phyloP scores from a whole-genome alignment of 2,329 filamentous ascomycete genomes.

The Byssothecium circinans region DNA sequence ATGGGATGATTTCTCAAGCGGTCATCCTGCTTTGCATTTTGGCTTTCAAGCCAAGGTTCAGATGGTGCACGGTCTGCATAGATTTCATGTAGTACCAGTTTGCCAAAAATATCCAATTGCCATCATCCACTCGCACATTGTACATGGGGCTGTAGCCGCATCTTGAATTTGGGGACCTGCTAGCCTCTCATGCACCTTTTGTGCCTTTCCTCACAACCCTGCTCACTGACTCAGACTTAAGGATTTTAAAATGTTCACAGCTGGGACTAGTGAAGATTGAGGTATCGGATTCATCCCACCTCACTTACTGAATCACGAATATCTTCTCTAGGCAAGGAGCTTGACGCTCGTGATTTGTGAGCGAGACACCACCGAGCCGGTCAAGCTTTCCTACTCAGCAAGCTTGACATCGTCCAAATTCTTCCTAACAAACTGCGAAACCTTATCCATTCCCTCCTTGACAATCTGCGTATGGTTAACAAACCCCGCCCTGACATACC shows the following conservation, averaged over 20 bases:
- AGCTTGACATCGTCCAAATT: conserved; percentile 56
- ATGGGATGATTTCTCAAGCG: conserved; percentile 38
- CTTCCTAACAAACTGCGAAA: conserved; percentile 59
- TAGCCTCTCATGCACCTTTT: too few species aligned
- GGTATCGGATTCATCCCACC: too few species aligned
- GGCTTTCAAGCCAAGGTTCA: conserved; percentile 33
- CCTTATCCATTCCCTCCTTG: conserved; percentile 62
- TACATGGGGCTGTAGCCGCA: too few species aligned
- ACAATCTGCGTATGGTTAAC: conserved; percentile 72
- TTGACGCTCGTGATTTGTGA: too few species aligned
- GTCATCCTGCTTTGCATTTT: conserved; percentile 31
- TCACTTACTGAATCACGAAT: too few species aligned
- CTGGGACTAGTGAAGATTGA: too few species aligned
- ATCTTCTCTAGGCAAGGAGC: too few species aligned
- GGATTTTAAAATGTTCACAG: too few species aligned
- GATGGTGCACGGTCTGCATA: conserved; percentile 32
- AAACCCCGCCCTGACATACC: conserved; percentile 77
- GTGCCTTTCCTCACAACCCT: too few species aligned
- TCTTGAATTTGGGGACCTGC: too few species aligned
- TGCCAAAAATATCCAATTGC: conserved; percentile 38
- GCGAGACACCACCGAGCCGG: too few species aligned
- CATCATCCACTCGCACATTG: conserved; percentile 21
- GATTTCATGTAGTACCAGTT: conserved; percentile 29
- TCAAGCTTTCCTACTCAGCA: conserved; percentile 24
- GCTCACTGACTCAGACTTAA: too few species aligned